phyloP scores from a whole-genome alignment of 1,284 basidiomycete genomes.

The Heterobasidion annosum region DNA sequence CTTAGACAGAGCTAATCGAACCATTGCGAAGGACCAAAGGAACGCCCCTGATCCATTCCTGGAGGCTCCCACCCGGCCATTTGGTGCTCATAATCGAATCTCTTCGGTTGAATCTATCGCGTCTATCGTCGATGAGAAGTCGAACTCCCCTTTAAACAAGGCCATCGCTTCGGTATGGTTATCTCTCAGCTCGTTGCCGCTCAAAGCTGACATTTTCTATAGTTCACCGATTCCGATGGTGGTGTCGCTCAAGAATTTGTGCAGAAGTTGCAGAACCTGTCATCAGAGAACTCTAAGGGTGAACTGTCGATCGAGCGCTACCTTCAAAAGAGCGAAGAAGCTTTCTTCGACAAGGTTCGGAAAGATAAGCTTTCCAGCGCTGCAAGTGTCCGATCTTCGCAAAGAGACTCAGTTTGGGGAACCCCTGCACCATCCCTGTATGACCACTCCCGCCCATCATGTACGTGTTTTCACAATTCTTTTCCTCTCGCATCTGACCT shows the following conservation, averaged over 20 bases:
- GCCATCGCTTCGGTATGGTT: constrained; percentile 73
- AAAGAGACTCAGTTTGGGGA: constrained; percentile 77
- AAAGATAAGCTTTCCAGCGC: constrained; percentile 79
- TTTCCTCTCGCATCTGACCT: constrained; percentile 6
- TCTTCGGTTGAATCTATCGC: constrained; percentile 84
- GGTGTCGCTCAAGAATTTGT: constrained; percentile 87
- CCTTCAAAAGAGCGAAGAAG: constrained; percentile 84
- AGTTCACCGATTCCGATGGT: constrained; percentile 90
- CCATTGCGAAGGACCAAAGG: constrained; percentile 71
- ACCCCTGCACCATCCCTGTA: constrained; percentile 61
- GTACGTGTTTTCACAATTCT: constrained; percentile 32
- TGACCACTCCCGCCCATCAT: constrained; percentile 58
- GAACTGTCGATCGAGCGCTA: constrained; percentile 89
- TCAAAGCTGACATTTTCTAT: constrained; percentile 5
- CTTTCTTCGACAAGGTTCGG: constrained; percentile 84
- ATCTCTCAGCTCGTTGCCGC: not conserved
- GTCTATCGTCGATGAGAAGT: constrained; percentile 85
- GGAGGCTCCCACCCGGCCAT: constrained; percentile 65
- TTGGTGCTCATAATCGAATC: constrained; percentile 70
- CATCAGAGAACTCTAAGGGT: constrained; percentile 80
- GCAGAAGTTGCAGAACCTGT: constrained; percentile 72
- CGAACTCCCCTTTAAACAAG: constrained; percentile 84
- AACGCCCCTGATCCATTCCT: constrained; percentile 80
- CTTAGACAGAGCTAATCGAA: constrained; percentile 75
- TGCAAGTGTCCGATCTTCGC: constrained; percentile 68